phyloP scores from a whole-genome alignment of 2,329 filamentous ascomycete genomes.

The Fusarium chaquense region DNA sequence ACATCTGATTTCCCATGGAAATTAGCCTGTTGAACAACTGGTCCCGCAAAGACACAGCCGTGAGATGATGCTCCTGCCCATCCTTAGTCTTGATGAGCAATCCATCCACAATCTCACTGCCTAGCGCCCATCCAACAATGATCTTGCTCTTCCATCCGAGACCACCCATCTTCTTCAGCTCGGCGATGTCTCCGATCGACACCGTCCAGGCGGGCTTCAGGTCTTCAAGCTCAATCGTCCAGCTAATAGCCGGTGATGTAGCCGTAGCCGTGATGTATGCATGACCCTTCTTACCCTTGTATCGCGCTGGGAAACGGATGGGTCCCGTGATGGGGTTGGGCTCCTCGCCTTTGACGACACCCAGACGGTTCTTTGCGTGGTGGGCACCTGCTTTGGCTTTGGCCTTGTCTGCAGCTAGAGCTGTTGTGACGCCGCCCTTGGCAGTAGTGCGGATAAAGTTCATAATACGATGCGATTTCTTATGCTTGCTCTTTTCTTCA shows the following conservation, averaged over 20 bases:
- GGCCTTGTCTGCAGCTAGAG: constrained; percentile 76
- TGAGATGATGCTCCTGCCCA: constrained; percentile 71
- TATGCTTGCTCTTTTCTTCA: constrained; percentile 60
- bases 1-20: constrained; percentile 83
- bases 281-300: constrained; percentile 77
- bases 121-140: constrained; percentile 82
- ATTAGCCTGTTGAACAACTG: constrained; percentile 85
- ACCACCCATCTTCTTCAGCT: constrained; percentile 83
- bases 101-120: constrained; percentile 80
- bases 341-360: constrained; percentile 67
- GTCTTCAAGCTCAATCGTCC: constrained; percentile 67
- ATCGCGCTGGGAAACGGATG: constrained; percentile 80
- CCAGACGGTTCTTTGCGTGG: constrained; percentile 77
- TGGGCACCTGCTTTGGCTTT: constrained; percentile 70
- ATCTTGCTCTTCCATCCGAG: constrained; percentile 88
- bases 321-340: constrained; percentile 70
- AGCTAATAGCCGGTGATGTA: constrained; percentile 75
- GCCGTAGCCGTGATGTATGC: constrained; percentile 76
- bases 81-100: constrained; percentile 72
- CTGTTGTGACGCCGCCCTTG: constrained; percentile 78
- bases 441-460: constrained; percentile 75
- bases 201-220: constrained; percentile 76
- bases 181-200: constrained; percentile 75
- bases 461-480: constrained; percentile 63
- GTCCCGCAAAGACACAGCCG: constrained; percentile 77